Percentiles rank a stretch among this genome's conserved stretches.
These are phyloP conservation scores for Alternaria hordeiaustralica DNA, from an alignment of 2,329 filamentous ascomycete genomes.

Conservation along the genomic window DNA sequence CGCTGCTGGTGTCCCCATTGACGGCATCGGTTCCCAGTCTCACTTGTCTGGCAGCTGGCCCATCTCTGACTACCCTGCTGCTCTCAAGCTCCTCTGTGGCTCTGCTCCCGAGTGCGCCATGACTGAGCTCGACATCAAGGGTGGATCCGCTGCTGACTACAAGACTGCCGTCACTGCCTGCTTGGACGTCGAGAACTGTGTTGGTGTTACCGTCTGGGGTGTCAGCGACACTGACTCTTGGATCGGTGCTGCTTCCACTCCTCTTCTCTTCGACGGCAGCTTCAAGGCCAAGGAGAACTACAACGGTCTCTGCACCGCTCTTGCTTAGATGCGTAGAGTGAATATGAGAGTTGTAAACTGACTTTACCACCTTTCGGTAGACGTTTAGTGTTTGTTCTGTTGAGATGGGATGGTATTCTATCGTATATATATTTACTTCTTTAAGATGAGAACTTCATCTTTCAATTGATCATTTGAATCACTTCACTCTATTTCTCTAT, in stretches of 20 bases:
- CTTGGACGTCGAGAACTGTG: conserved; percentile 63
- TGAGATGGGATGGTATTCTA: conserved; percentile 1
- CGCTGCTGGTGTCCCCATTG: conserved; percentile 66
- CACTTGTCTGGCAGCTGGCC: conserved; percentile 58
- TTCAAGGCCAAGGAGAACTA: conserved; percentile 53
- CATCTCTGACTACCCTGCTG: conserved; percentile 54
- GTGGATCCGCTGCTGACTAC: conserved; percentile 64
- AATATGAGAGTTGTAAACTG: background rate
- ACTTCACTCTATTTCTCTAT: background rate
- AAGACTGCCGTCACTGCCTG: conserved; percentile 63
- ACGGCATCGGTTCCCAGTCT: conserved; percentile 68
- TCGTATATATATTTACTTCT: background rate
- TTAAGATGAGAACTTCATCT: background rate
- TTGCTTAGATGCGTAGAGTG: conserved; percentile 7
- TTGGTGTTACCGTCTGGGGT: conserved; percentile 71
- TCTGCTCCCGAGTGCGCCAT: conserved; percentile 66
- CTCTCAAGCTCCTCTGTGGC: conserved; percentile 61
- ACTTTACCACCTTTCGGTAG: background rate
- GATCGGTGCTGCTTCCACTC: conserved; percentile 43
- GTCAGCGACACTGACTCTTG: conserved; percentile 54
- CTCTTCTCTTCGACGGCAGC: conserved; percentile 52
- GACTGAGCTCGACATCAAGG: conserved; percentile 72
- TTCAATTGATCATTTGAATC: background rate
- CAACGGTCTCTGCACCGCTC: conserved; percentile 33
- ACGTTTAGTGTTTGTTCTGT: background rate